phyloP scores from a whole-genome alignment of 352 stramenopile genomes.

The Phytophthora palmivora region DNA sequence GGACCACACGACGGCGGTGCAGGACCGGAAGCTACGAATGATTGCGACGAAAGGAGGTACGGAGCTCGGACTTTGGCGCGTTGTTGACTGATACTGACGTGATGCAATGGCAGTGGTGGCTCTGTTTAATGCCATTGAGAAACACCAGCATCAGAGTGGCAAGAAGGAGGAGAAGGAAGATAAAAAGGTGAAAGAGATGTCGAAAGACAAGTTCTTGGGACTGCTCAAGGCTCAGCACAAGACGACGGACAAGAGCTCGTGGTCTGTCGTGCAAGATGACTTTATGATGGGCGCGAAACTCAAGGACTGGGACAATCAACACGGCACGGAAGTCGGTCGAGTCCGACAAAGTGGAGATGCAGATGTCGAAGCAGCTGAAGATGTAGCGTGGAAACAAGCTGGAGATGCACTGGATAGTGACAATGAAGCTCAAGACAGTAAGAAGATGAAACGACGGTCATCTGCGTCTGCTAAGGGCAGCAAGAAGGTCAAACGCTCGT shows the following conservation, averaged over 20 bases:
- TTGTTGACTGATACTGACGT: background rate
- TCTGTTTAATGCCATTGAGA: constrained; percentile 87
- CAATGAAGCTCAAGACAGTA: constrained; percentile 39
- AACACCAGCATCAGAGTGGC: constrained; percentile 81
- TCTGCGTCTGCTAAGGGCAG: constrained; percentile 23
- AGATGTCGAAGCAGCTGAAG: constrained; percentile 66
- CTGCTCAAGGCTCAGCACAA: constrained; percentile 75
- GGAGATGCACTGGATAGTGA: constrained; percentile 55
- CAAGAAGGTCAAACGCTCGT: constrained; percentile 51
- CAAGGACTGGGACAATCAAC: constrained; percentile 83
- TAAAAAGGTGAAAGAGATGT: constrained; percentile 88
- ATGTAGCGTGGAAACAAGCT: constrained; percentile 74
- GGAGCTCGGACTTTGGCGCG: background rate
- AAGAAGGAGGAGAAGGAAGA: constrained; percentile 69
- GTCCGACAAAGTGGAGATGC: constrained; percentile 55
- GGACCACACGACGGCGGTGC: constrained; percentile 55
- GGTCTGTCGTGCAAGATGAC: constrained; percentile 86
- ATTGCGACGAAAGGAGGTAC: constrained; percentile 86
- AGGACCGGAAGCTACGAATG: constrained; percentile 78
- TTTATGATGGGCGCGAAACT: constrained; percentile 90
- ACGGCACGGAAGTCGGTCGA: constrained; percentile 56
- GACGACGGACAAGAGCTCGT: constrained; percentile 64
- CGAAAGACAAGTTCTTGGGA: constrained; percentile 84
- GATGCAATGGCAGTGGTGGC: constrained; percentile 62
- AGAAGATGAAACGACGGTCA: constrained; percentile 44